Conservation (phyloP, 1,284 basidiomycete genomes). For the Retiboletus flavoniger region DNA sequence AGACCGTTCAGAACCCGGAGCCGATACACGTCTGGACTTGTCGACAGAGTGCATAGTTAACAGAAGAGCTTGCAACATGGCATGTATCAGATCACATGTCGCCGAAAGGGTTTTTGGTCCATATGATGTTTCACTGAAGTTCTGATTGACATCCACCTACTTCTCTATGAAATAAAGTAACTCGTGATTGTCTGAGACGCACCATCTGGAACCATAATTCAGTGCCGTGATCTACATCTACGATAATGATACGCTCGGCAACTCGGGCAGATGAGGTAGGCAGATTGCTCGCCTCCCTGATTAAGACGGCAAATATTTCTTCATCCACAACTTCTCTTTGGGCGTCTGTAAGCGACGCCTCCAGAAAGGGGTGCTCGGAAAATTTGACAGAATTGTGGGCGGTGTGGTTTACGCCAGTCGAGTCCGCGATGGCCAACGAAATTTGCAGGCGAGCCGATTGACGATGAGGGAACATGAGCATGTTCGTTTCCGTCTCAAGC, state of each 20-base stretch:
- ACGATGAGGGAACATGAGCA: slow-evolving; percentile 63
- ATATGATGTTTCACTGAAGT: slow-evolving; percentile 7
- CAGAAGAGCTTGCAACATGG: slow-evolving; percentile 60
- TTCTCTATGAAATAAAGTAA: slow-evolving; percentile 12
- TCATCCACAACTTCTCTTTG: slow-evolving; percentile 74
- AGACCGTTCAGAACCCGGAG: slow-evolving; percentile 31
- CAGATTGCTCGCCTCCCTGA: slow-evolving; percentile 66
- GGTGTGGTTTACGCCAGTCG: slow-evolving; percentile 33
- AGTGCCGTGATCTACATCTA: slow-evolving; percentile 68
- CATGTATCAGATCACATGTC: slow-evolving; percentile 70
- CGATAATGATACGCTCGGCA: slow-evolving; percentile 68
- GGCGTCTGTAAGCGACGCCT: slow-evolving; percentile 52
- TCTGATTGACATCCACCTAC: slow-evolving; percentile 35
- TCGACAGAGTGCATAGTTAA: slow-evolving; percentile 57
- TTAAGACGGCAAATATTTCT: slow-evolving; percentile 71
- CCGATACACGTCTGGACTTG: slow-evolving; percentile 50
- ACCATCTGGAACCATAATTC: slow-evolving; percentile 60
- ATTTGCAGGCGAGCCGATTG: slow-evolving; percentile 59
- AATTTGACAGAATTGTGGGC: slow-evolving; percentile 41
- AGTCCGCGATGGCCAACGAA: slow-evolving; percentile 43
- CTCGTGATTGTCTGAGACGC: slow-evolving; percentile 5
- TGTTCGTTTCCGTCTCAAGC: slow-evolving; percentile 40
- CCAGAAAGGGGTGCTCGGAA: slow-evolving; percentile 41
- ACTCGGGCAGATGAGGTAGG: slow-evolving; percentile 73
- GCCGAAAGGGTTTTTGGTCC: slow-evolving; percentile 34